Evolutionary conservation across 139 green algal species (phyloP).

Genomic region (Edaphochlamys debaryana): DNA sequence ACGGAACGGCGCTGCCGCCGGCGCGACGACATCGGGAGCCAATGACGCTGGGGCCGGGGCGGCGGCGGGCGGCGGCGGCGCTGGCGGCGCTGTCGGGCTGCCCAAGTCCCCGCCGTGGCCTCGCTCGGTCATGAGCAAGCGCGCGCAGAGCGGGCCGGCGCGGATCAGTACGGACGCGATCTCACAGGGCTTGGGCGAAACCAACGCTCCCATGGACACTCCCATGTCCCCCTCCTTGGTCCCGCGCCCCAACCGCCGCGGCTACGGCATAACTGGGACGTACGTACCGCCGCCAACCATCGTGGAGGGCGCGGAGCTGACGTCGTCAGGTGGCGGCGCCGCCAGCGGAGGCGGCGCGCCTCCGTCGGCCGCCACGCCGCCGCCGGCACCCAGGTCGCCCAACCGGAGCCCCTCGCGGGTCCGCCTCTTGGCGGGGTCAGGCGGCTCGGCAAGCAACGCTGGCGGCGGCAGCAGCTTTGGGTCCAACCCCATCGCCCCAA

Average conservation of each 20-base stretch:
- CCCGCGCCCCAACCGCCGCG: not conserved
- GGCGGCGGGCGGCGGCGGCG: not conserved
- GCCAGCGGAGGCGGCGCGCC: too few species aligned
- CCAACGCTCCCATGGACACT: not conserved
- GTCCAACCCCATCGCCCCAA: too few species aligned
- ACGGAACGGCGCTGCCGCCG: not conserved
- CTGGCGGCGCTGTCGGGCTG: not conserved
- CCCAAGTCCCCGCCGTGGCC: not conserved
- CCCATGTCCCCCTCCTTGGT: constrained; percentile 30
- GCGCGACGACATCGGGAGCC: not conserved
- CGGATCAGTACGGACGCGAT: constrained; percentile 33
- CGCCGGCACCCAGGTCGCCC: not conserved
- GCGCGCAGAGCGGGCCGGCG: constrained; percentile 43
- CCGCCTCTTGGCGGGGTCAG: not conserved
- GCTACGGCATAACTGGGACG: not conserved
- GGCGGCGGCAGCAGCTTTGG: not conserved
- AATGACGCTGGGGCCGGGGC: not conserved
- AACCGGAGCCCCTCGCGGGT: constrained; percentile 12
- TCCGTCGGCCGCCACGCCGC: too few species aligned
- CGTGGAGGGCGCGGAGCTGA: constrained; percentile 19
- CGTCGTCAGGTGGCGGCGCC: too few species aligned
- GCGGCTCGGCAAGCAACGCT: not conserved
- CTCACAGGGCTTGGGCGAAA: constrained; percentile 29
- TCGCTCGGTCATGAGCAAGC: constrained; percentile 1
- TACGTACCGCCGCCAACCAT: constrained; percentile 20